phyloP scores from a whole-genome alignment of 495 filamentous ascomycete species.

The Saxophila tyrrhenica region DNA sequence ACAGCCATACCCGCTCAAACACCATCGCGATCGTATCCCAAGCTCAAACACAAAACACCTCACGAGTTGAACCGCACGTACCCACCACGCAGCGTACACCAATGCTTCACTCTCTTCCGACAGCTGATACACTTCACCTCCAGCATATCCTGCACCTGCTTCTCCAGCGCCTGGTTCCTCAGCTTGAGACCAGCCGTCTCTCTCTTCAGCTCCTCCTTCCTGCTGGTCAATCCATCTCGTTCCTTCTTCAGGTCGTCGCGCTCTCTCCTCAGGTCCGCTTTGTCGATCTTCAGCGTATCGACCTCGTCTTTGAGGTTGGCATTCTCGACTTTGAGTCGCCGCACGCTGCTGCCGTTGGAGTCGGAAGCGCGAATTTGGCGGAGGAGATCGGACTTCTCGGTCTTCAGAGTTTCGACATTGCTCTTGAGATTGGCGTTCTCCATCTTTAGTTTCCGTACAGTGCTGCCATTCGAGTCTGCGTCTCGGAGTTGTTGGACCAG shows the following conservation, averaged over 20 bases:
- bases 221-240: background rate
- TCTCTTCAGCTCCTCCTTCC: background rate
- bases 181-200: background rate
- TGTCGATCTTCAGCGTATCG: background rate
- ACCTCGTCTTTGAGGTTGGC: background rate
- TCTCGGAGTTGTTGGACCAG: no score
- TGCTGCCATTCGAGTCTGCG: no score
- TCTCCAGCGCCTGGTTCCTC: background rate
- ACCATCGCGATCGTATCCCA: background rate
- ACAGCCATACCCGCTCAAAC: no score
- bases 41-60: background rate
- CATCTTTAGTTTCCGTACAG: no score
- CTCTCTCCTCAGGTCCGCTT: background rate
- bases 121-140: background rate
- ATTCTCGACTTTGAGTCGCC: no score
- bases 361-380: no score
- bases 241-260: background rate
- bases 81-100: background rate
- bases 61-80: background rate
- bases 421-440: no score
- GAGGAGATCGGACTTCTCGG: no score
- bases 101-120: background rate
- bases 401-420: no score
- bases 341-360: no score
- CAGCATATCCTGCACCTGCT: background rate